Evolutionary conservation across 148 eudicot species (phyloP).

Genomic region (Talinum fruticosum): DNA sequence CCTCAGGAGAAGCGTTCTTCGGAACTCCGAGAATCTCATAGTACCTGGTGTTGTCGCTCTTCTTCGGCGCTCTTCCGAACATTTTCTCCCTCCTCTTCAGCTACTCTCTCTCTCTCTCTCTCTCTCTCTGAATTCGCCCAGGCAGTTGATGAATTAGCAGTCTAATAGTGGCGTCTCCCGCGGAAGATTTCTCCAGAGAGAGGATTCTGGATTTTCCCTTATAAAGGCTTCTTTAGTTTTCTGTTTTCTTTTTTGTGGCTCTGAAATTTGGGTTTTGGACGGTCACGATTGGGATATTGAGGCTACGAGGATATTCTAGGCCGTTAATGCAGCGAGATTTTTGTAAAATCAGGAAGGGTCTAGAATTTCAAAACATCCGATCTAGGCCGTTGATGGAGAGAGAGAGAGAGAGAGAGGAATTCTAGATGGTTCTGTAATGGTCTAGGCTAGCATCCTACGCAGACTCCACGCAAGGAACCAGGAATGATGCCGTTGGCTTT

Average conservation of each 20-base stretch:
- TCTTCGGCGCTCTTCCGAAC: constrained; percentile 67
- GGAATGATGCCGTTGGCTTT: too few relatives aligned
- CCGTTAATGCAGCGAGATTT: constrained; percentile 22
- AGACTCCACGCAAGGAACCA: background rate
- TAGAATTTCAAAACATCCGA: background rate
- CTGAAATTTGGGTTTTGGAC: background rate
- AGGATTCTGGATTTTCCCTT: background rate
- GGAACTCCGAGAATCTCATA: constrained; percentile 54
- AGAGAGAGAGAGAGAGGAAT: background rate
- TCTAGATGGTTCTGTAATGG: constrained; percentile 25
- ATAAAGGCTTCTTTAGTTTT: background rate
- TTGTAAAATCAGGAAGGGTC: constrained; percentile 10
- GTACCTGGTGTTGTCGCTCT: constrained; percentile 54
- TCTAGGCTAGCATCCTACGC: background rate
- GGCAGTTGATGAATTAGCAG: background rate
- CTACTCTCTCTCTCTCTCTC: background rate
- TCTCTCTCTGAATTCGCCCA: background rate
- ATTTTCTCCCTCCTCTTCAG: constrained; percentile 24
- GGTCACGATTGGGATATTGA: constrained; percentile 19
- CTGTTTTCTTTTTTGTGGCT: background rate
- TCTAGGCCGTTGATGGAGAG: constrained; percentile 1
- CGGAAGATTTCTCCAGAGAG: background rate
- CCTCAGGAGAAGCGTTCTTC: constrained; percentile 50
- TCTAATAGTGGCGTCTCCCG: background rate
- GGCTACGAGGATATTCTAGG: background rate